A percentile compares a stretch with the other conserved stretches of the same genome.
Conservation (phyloP, 2,329 filamentous ascomycete genomes). For the Achaetomium macrosporum region DNA sequence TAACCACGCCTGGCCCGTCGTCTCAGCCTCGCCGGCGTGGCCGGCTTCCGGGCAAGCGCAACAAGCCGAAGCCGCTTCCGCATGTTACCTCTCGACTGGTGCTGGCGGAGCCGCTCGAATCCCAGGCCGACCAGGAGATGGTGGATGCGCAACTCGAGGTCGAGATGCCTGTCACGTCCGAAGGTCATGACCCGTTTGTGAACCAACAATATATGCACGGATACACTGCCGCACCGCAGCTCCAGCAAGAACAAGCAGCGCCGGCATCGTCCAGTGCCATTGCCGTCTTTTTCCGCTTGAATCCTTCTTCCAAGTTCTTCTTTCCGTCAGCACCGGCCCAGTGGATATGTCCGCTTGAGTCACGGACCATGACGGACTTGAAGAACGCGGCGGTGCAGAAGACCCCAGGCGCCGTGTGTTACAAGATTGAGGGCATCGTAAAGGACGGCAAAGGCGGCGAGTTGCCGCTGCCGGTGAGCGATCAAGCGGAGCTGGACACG, state of each 20-base stretch:
- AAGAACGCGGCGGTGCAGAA: slow-evolving; percentile 55
- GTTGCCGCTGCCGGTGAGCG: slow-evolving; percentile 58
- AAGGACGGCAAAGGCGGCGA: slow-evolving; percentile 55
- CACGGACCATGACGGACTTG: slow-evolving; percentile 55
- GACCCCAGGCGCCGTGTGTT: slow-evolving; percentile 53
- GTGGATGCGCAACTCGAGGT: slow-evolving; percentile 35
- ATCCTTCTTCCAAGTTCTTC: slow-evolving; percentile 49
- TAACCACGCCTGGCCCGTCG: background rate
- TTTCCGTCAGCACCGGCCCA: slow-evolving; percentile 44
- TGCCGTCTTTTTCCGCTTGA: slow-evolving; percentile 64
- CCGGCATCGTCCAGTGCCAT: slow-evolving; percentile 25
- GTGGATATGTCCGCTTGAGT: slow-evolving; percentile 61
- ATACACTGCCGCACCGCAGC: background rate
- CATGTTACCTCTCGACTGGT: slow-evolving; percentile 1
- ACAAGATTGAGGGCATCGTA: slow-evolving; percentile 61
- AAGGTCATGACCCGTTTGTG: slow-evolving; percentile 28
- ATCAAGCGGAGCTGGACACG: slow-evolving; percentile 65
- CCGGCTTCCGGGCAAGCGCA: slow-evolving; percentile 1
- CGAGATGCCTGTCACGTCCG: slow-evolving; percentile 35
- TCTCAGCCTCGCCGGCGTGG: slow-evolving; percentile 5
- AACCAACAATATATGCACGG: slow-evolving; percentile 15
- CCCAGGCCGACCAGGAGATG: slow-evolving; percentile 13
- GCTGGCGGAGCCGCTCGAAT: background rate
- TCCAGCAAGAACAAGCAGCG: background rate
- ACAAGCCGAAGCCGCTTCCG: slow-evolving; percentile 6